Conservation (phyloP, 257 asterid species). For the Craterostigma plantagineum region DNA sequence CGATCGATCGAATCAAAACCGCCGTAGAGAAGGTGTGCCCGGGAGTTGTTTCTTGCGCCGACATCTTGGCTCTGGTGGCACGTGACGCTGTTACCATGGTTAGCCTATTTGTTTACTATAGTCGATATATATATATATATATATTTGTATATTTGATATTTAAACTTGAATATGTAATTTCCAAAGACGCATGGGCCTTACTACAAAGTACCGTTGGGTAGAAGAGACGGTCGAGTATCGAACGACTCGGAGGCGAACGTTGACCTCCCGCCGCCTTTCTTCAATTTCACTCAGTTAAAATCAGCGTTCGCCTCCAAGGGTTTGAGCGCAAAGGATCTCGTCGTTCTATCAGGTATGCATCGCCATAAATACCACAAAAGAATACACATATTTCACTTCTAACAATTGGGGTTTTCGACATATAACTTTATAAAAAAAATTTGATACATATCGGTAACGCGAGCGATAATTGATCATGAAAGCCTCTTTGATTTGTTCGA, state of each 20-base stretch:
- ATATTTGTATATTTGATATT: no score
- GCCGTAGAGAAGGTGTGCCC: slow-evolving; percentile 38
- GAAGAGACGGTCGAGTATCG: slow-evolving; percentile 42
- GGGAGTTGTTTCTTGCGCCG: slow-evolving; percentile 64
- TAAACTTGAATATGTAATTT: no score
- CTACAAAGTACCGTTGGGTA: slow-evolving; percentile 39
- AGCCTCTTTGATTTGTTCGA: no score
- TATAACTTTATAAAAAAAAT: no score
- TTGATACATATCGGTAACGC: no score
- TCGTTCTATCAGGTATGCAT: slow-evolving; percentile 32
- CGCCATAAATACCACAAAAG: background rate
- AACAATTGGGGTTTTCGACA: no score
- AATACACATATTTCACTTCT: no score
- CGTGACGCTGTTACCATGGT: slow-evolving; percentile 26
- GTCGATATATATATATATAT: no score
- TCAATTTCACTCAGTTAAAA: slow-evolving; percentile 23
- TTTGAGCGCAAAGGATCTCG: slow-evolving; percentile 35
- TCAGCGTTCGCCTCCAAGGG: slow-evolving; percentile 24
- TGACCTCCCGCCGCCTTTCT: slow-evolving; percentile 27
- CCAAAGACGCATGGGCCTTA: slow-evolving; percentile 21
- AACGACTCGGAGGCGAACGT: slow-evolving; percentile 12
- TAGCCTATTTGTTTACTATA: background rate
- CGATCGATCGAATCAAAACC: slow-evolving; percentile 36
- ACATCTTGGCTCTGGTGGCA: slow-evolving; percentile 45
- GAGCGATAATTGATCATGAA: no score